Evolutionary conservation across 73 alveolate species (phyloP).

Genomic region (Diophrys appendiculata): DNA sequence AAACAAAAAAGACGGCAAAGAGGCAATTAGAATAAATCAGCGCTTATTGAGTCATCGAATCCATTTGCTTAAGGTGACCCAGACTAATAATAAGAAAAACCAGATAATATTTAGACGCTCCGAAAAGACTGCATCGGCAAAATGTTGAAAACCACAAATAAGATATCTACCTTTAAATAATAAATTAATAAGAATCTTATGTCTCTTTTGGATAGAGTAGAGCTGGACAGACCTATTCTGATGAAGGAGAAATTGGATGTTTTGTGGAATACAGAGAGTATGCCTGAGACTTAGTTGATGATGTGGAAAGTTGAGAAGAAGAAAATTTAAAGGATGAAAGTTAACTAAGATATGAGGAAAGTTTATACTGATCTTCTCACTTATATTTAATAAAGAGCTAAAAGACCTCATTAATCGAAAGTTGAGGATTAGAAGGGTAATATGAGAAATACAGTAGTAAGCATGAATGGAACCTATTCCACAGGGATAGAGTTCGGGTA

Average conservation of each 20-base stretch:
- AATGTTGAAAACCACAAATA: neutral
- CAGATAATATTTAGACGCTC: too few relatives aligned
- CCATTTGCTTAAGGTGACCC: too few relatives aligned
- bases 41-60: too few relatives aligned
- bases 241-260: constrained; percentile 57
- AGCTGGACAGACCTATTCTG: constrained; percentile 59
- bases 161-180: neutral
- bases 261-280: constrained; percentile 50
- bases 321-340: neutral
- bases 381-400: neutral
- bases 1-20: too few relatives aligned
- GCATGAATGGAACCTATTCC: too few relatives aligned
- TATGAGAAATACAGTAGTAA: too few relatives aligned
- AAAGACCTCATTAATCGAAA: too few relatives aligned
- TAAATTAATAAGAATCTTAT: neutral
- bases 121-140: too few relatives aligned
- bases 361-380: neutral
- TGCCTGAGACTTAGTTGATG: neutral
- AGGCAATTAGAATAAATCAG: too few relatives aligned
- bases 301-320: neutral
- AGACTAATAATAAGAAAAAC: too few relatives aligned
- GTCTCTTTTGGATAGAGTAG: constrained; percentile 23
- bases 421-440: too few relatives aligned
- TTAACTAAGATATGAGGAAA: neutral
- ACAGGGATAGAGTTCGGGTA: too few relatives aligned